phyloP scores from a whole-genome alignment of 495 filamentous ascomycete genomes.

The Podospora sp. region DNA sequence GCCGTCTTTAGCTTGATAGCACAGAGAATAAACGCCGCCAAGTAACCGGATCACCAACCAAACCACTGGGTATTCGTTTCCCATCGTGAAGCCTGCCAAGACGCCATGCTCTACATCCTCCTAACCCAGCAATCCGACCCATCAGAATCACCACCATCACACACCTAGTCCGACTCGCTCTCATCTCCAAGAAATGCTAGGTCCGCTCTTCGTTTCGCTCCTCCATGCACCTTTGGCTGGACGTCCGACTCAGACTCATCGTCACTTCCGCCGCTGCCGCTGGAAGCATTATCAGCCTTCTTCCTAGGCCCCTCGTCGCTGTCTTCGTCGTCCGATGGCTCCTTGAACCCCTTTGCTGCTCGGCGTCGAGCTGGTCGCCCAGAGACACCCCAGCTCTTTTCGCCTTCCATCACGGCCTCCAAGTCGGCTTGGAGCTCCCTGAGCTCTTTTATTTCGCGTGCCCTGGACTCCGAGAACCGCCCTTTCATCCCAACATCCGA shows the following conservation, averaged over 20 bases:
- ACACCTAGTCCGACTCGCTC: conserved; percentile 47
- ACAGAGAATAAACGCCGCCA: conserved; percentile 62
- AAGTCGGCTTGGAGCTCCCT: conserved; percentile 82
- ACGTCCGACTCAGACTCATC: conserved; percentile 35
- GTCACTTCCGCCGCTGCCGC: conserved; percentile 44
- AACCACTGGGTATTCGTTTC: neutral
- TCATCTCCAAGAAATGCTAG: conserved; percentile 50
- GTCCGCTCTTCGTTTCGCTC: conserved; percentile 42
- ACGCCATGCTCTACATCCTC: neutral
- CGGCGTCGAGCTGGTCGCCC: conserved; percentile 37
- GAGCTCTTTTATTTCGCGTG: conserved; percentile 79
- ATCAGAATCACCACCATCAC: neutral
- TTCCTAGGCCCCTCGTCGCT: conserved; percentile 47
- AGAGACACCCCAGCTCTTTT: conserved; percentile 71
- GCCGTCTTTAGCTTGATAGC: conserved; percentile 90
- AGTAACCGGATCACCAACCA: conserved; percentile 26
- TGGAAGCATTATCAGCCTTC: conserved; percentile 30
- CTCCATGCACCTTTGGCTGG: conserved; percentile 32
- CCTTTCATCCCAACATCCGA: conserved; percentile 83
- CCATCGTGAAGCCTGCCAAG: neutral
- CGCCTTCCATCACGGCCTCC: conserved; percentile 77
- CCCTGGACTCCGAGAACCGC: conserved; percentile 80
- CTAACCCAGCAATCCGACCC: neutral
- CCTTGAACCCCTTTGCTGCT: conserved; percentile 28
- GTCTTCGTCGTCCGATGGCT: conserved; percentile 42